Conservation (phyloP, 306 rosid species). For the Citrullus amarus region DNA sequence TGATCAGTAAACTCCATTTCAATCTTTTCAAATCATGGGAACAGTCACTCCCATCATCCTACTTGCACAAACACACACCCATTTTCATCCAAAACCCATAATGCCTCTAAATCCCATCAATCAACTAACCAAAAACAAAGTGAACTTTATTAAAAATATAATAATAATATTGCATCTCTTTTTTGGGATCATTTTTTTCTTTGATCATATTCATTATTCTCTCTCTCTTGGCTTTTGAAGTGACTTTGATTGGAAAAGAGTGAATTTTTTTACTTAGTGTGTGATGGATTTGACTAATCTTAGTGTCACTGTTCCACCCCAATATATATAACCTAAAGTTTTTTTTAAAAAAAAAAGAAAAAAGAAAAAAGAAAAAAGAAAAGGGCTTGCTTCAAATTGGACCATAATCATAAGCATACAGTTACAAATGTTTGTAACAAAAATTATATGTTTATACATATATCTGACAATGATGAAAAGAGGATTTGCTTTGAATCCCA, state of each 20-base stretch:
- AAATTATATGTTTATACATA: neutral
- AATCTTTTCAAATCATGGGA: slow-evolving; percentile 51
- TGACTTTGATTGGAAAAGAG: slow-evolving; percentile 39
- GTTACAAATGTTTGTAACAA: neutral
- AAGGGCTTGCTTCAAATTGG: slow-evolving; percentile 16
- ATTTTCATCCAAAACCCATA: slow-evolving; percentile 16
- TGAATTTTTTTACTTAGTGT: slow-evolving; percentile 29
- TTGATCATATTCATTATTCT: neutral
- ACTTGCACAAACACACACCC: slow-evolving; percentile 23
- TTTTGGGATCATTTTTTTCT: neutral
- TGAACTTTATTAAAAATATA: slow-evolving; percentile 1
- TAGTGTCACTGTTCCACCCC: slow-evolving; percentile 35
- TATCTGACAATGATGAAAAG: slow-evolving; percentile 8
- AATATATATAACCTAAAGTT: slow-evolving; percentile 15
- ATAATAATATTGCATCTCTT: neutral
- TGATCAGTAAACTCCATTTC: slow-evolving; percentile 26
- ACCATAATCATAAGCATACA: slow-evolving; percentile 15
- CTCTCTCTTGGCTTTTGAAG: slow-evolving; percentile 9
- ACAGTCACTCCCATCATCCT: slow-evolving; percentile 73
- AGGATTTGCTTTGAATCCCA: slow-evolving; percentile 8
- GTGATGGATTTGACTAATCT: slow-evolving; percentile 81
- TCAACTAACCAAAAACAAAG: slow-evolving; percentile 19
- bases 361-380: too few species aligned
- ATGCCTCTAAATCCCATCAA: slow-evolving; percentile 40
- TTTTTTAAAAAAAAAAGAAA: too few species aligned